phyloP scores from a whole-genome alignment of 495 filamentous ascomycete genomes.

The Darksidea phi region DNA sequence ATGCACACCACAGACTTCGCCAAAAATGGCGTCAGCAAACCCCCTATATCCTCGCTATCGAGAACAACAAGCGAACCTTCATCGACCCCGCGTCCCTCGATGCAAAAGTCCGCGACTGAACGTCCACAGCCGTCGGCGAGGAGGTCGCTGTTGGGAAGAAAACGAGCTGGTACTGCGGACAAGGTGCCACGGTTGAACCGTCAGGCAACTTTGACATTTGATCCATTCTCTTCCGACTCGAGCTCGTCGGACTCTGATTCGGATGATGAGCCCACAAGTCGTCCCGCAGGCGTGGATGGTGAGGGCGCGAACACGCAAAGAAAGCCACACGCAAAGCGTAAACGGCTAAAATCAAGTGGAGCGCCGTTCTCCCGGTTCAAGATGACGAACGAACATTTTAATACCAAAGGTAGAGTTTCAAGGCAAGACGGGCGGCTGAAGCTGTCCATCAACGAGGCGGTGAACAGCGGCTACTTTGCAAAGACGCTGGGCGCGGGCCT shows the following conservation, averaged over 20 bases:
- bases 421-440: slow-evolving; percentile 67
- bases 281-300: not conserved
- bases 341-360: not conserved
- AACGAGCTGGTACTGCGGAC: slow-evolving; percentile 2
- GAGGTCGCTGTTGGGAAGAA: slow-evolving; percentile 12
- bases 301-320: not conserved
- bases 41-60: not conserved
- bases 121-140: not conserved
- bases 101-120: slow-evolving; percentile 20
- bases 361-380: slow-evolving; percentile 45
- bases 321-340: not conserved
- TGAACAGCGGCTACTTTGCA: slow-evolving; percentile 63
- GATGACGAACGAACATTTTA: slow-evolving; percentile 64
- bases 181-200: not conserved
- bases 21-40: too few relatives aligned
- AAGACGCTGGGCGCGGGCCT: slow-evolving; percentile 65
- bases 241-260: slow-evolving; percentile 22
- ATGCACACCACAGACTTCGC: not conserved
- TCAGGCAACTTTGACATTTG: slow-evolving; percentile 24
- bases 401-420: slow-evolving; percentile 62
- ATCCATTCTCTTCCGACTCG: slow-evolving; percentile 28
- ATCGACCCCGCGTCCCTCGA: not conserved
- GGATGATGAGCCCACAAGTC: not conserved
- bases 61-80: not conserved
- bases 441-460: slow-evolving; percentile 67